phyloP scores from a whole-genome alignment of 768 basidiomycete genomes.

The Russula brevipes region DNA sequence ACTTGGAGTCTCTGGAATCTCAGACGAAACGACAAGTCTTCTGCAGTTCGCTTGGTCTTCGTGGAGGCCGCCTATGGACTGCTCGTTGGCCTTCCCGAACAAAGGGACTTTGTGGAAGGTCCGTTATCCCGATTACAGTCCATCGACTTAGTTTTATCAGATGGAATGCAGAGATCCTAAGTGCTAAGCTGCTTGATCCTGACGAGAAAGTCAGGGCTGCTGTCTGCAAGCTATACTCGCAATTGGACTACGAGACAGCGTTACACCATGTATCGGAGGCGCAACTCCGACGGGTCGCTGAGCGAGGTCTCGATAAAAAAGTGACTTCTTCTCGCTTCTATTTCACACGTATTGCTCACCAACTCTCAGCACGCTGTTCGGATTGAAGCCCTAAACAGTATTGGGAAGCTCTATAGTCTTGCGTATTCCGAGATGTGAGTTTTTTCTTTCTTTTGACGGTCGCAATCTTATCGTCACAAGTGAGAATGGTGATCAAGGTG shows the following conservation, averaged over 20 bases:
- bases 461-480: conserved; percentile 37
- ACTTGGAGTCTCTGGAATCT: conserved; percentile 85
- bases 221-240: conserved; percentile 73
- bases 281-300: conserved; percentile 61
- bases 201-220: conserved; percentile 90
- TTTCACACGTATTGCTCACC: background rate
- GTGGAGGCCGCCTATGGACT: conserved; percentile 65
- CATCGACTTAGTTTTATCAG: conserved; percentile 1
- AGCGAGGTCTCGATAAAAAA: conserved; percentile 81
- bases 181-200: conserved; percentile 69
- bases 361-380: conserved; percentile 51
- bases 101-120: conserved; percentile 71
- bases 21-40: conserved; percentile 69
- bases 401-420: conserved; percentile 73
- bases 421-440: conserved; percentile 85
- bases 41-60: conserved; percentile 68
- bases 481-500: conserved; percentile 70
- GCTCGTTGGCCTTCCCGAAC: conserved; percentile 59
- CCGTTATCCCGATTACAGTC: conserved; percentile 26
- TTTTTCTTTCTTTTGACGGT: background rate
- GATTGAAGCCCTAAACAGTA: conserved; percentile 65
- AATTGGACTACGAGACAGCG: conserved; percentile 87
- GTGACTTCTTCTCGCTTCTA: conserved; percentile 35
- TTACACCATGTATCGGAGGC: conserved; percentile 69
- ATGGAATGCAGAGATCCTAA: conserved; percentile 46